These are phyloP conservation scores for Forsythia suspensa DNA, from an alignment of 257 asterid species.

Conservation along the genomic window DNA sequence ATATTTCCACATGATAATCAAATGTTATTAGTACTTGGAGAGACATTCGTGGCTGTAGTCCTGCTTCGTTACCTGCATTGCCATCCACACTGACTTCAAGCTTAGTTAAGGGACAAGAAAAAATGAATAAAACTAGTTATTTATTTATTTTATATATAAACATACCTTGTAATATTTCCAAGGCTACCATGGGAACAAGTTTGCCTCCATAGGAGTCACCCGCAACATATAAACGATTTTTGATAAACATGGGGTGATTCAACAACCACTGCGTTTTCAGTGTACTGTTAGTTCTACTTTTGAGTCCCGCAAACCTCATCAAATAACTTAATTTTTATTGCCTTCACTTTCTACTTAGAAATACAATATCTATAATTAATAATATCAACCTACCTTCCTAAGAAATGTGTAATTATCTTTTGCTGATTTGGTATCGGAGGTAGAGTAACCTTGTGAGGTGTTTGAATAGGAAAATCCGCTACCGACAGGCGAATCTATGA, in stretches of 20 bases:
- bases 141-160: no score
- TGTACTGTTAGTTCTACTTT: not conserved
- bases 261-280: conserved; percentile 24
- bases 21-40: conserved; percentile 12
- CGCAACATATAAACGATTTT: conserved; percentile 17
- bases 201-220: conserved; percentile 30
- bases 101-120: not conserved
- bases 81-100: not conserved
- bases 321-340: no score
- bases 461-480: conserved; percentile 31
- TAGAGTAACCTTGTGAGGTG: conserved; percentile 6
- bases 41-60: conserved; percentile 1
- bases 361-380: no score
- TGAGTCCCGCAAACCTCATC: no score
- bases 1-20: not conserved
- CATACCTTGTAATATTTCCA: conserved; percentile 17
- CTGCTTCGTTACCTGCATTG: conserved; percentile 22
- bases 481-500: conserved; percentile 29
- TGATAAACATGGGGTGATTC: conserved; percentile 22
- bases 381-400: conserved; percentile 19
- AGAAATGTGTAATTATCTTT: conserved; percentile 10
- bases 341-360: no score
- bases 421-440: conserved; percentile 15
- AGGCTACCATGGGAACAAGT: conserved; percentile 10
- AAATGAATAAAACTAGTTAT: not conserved